Conservation (phyloP, 345 rosid species). For the Pistacia integerrima region DNA sequence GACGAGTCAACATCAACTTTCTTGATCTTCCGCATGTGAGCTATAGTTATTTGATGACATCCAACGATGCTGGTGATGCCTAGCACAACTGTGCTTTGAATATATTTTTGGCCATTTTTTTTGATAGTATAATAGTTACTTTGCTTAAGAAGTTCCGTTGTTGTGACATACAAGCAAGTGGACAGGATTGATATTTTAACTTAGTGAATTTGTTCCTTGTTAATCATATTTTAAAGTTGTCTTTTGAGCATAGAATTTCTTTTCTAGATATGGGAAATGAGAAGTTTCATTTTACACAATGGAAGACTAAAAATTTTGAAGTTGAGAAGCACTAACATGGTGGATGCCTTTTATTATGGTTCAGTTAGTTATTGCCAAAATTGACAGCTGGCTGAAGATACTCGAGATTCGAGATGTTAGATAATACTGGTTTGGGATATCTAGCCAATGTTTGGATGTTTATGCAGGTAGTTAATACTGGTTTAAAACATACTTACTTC, state of each 20-base stretch:
- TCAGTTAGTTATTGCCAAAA: not conserved
- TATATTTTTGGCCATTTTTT: too few relatives aligned
- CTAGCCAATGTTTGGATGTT: too few relatives aligned
- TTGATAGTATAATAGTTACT: too few relatives aligned
- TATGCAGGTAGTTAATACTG: too few relatives aligned
- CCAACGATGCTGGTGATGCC: not conserved
- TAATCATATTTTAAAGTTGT: not conserved
- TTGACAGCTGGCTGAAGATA: not conserved
- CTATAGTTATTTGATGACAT: too few relatives aligned
- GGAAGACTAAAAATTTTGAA: not conserved
- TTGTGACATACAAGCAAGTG: not conserved
- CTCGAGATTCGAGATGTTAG: not conserved
- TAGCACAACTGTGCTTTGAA: not conserved
- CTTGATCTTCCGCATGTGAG: too few relatives aligned
- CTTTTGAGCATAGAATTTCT: not conserved
- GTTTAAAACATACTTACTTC: too few relatives aligned
- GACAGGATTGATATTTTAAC: not conserved
- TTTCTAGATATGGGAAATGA: not conserved
- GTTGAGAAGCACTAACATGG: not conserved
- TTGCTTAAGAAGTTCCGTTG: too few relatives aligned
- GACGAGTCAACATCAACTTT: too few relatives aligned
- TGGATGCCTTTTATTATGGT: not conserved
- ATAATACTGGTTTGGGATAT: too few relatives aligned
- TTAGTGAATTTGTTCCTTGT: not conserved
- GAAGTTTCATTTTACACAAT: not conserved